Evolutionary conservation across 768 basidiomycete species (phyloP).

Genomic region (Mycena olivaceomarginata): DNA sequence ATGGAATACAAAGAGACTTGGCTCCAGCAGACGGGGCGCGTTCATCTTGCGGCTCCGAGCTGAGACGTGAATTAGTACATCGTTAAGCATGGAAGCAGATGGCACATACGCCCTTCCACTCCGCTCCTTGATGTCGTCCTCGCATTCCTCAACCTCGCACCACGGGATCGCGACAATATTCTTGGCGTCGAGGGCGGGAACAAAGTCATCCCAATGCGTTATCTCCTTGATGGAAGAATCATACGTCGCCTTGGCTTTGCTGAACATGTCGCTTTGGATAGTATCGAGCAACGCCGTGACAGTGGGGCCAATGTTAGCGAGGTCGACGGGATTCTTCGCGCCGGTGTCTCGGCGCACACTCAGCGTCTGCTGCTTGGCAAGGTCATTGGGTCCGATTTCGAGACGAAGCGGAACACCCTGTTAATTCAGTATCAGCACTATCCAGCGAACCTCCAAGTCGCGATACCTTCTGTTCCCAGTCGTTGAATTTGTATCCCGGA

Average conservation of each 20-base stretch:
- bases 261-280: slow-evolving; percentile 94
- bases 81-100: slow-evolving; percentile 37
- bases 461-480: slow-evolving; percentile 97
- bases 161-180: slow-evolving; percentile 93
- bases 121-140: slow-evolving; percentile 98
- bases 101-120: slow-evolving; percentile 85
- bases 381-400: slow-evolving; percentile 96
- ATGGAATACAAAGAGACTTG: slow-evolving; percentile 97
- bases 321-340: slow-evolving; percentile 65
- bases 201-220: slow-evolving; percentile 93
- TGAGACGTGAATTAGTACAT: slow-evolving; percentile 52
- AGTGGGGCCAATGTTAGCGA: slow-evolving; percentile 62
- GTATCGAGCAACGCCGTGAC: slow-evolving; percentile 84
- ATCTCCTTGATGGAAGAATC: slow-evolving; percentile 82
- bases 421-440: slow-evolving; percentile 19
- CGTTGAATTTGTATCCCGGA: slow-evolving; percentile 99
- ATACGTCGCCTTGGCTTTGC: slow-evolving; percentile 83
- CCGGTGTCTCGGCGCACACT: slow-evolving; percentile 86
- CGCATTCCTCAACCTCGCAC: slow-evolving; percentile 95
- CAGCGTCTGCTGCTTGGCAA: slow-evolving; percentile 88
- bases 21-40: slow-evolving; percentile 98
- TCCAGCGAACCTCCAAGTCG: neutral
- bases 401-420: slow-evolving; percentile 98
- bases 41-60: slow-evolving; percentile 92
- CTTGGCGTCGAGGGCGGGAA: slow-evolving; percentile 93